Conservation (phyloP, 257 asterid species). For the Oldenlandia corymbosa region DNA sequence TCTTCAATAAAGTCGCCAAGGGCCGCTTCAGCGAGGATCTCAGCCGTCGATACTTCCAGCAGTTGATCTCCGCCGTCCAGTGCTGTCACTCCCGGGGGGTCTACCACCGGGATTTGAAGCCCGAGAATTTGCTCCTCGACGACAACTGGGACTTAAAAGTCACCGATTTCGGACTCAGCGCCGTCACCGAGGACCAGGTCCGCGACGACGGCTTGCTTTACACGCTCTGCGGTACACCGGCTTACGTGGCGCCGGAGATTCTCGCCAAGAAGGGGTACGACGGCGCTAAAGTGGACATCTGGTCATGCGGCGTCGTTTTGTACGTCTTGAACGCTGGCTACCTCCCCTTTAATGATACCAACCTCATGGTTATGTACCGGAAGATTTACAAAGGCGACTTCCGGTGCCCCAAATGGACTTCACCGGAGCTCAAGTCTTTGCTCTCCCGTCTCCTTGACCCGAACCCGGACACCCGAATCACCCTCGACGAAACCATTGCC, state of each 20-base stretch:
- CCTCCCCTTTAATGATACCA: constrained; percentile 63
- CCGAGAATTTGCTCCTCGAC: constrained; percentile 65
- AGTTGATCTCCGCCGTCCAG: constrained; percentile 59
- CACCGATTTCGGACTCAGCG: constrained; percentile 81
- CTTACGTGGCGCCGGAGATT: constrained; percentile 83
- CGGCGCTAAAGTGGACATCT: constrained; percentile 64
- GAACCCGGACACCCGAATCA: constrained; percentile 54
- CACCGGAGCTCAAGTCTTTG: constrained; percentile 46
- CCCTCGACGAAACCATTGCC: constrained; percentile 37
- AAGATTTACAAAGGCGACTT: constrained; percentile 67
- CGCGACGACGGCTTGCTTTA: constrained; percentile 67
- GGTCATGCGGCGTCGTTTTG: constrained; percentile 79
- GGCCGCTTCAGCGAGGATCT: constrained; percentile 71
- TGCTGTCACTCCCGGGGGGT: constrained; percentile 78
- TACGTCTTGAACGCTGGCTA: constrained; percentile 64
- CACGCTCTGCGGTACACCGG: constrained; percentile 81
- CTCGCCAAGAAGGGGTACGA: constrained; percentile 68
- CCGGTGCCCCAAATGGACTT: constrained; percentile 66
- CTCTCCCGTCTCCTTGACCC: constrained; percentile 48
- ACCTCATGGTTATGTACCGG: constrained; percentile 65
- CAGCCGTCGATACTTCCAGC: constrained; percentile 76
- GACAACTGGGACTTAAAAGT: constrained; percentile 62
- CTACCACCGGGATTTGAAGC: constrained; percentile 81
- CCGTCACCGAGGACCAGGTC: constrained; percentile 56
- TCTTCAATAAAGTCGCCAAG: constrained; percentile 51